Base-by-base conservation (phyloP, 805 yeast genomes). In the Yamadazyma ubonensis region DNA sequence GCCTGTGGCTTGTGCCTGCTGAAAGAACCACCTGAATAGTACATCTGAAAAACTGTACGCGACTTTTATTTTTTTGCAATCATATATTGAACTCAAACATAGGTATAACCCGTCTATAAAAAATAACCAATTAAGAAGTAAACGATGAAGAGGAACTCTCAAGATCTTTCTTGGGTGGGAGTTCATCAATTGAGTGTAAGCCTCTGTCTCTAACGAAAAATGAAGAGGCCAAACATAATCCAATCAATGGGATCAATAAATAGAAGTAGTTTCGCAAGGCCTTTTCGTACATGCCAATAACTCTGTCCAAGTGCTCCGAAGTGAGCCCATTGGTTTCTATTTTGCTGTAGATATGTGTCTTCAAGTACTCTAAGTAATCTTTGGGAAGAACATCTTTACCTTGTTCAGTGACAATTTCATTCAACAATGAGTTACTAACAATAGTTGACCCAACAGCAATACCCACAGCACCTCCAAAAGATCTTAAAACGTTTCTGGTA, bases 401-500 rank as follows among this genome's bases (percentile, higher is more conserved):
- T 29, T 23, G 28, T 10, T 26, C 6, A 9, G 16, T 14, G 4
- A 43, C 37, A 17, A 65, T 50, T 26, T 58, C 51, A 29, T 47
- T 44, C 39, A 62, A 39, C 27, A 68, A 46, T 0, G 67, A 50
- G 44, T 67, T 70, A 40, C 68, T 58, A 14, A 67, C 57, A 21
- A 65, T 63, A 11, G 66, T 56, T 1, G 74, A 64, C 17, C 64
- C 54, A 7, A 74, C 56, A 0, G 83, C 81, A 26, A 78, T 60
- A 0, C 85, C 84, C 19, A 77, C 59, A 1, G 83, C 71, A n/a
- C 82, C 82, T 11, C 85, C 86, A 41, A 80, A 70, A 2, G 80
- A 73, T 39, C 85, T 60, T 33, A 75, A 49, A 17, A 77, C 76
- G 48, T 78, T 78, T 53, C 85, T 64, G 1, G 80, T 65, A 2